phyloP scores from a whole-genome alignment of 73 alveolate species.

The Tetrahymena elliotti region DNA sequence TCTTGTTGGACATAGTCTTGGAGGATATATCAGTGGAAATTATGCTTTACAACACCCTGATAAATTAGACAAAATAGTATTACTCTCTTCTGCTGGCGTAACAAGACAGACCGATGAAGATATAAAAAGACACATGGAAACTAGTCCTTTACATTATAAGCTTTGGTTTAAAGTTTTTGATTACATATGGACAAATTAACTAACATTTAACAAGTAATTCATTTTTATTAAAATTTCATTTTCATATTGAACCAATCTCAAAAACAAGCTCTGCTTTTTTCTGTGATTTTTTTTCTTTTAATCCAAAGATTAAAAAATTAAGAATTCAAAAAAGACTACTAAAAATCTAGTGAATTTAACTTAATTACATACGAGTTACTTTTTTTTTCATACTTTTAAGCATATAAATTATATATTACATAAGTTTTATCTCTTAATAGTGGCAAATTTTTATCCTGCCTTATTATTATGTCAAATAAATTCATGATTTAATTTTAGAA shows the following conservation, averaged over 20 bases:
- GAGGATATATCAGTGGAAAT: constrained; percentile 2
- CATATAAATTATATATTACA: too few species aligned
- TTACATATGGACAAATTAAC: background rate
- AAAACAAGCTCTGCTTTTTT: background rate
- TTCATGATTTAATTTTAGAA: background rate
- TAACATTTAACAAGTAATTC: background rate
- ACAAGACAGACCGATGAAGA: background rate
- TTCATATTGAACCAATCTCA: background rate
- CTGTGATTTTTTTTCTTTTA: too few species aligned
- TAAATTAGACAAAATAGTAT: background rate
- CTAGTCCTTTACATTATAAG: background rate
- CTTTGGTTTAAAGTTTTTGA: background rate
- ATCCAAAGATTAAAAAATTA: background rate
- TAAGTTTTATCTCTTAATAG: background rate
- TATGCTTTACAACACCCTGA: background rate
- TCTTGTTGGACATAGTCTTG: constrained; percentile 1
- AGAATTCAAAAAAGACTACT: background rate
- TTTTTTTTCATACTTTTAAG: too few species aligned
- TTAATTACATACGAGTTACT: background rate
- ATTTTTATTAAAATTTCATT: background rate
- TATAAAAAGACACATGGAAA: background rate
- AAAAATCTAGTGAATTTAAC: background rate
- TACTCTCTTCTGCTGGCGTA: background rate
- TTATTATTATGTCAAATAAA: too few species aligned
- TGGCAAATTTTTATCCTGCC: background rate